A percentile compares a stretch with the other conserved stretches of the same genome.
Conservation (phyloP, 176 grass and related monocot genomes). For the Echinochloa phyllopogon region DNA sequence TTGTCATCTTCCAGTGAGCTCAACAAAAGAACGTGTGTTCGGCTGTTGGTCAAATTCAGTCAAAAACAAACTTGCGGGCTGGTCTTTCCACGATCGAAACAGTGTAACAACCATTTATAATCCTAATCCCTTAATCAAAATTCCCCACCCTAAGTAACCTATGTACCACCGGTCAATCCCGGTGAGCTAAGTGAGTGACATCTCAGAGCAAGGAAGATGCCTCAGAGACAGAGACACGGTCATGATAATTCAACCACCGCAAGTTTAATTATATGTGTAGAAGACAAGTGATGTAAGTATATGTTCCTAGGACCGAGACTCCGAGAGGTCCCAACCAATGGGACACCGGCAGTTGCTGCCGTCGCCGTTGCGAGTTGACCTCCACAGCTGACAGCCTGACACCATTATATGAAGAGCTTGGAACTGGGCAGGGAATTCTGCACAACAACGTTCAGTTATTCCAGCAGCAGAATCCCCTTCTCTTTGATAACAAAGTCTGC, state of each 20-base stretch:
- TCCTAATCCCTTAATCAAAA: neutral
- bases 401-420: neutral
- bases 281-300: neutral
- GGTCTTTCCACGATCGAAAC: neutral
- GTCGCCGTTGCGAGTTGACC: constrained; percentile 20
- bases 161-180: constrained; percentile 8
- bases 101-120: neutral
- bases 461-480: neutral
- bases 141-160: neutral
- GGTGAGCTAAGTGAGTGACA: neutral
- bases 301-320: constrained; percentile 28
- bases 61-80: neutral
- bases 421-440: neutral
- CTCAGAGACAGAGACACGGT: neutral
- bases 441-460: neutral
- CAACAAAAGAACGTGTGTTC: too few relatives aligned
- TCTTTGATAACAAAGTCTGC: neutral
- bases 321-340: constrained; percentile 37
- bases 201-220: neutral
- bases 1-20: neutral
- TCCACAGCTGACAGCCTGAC: neutral
- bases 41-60: too few relatives aligned
- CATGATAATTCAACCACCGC: neutral
- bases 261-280: neutral
- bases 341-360: neutral